Evolutionary conservation across 495 filamentous ascomycete genomes (phyloP).

Genomic region (Podospora comata): DNA sequence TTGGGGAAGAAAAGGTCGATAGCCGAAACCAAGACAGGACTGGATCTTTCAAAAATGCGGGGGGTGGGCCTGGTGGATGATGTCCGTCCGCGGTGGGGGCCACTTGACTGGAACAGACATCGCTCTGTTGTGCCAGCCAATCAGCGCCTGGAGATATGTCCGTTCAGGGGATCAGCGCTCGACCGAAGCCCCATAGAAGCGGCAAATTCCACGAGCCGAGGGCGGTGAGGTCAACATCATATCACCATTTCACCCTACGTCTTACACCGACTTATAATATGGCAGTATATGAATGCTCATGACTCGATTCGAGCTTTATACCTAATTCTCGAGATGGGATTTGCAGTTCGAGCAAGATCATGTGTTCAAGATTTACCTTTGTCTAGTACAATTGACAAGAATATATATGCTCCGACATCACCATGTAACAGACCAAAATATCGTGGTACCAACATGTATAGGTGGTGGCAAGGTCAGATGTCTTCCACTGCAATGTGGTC

Average conservation of each 20-base stretch:
- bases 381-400: too few relatives aligned
- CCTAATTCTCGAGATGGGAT: not conserved
- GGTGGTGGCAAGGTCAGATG: too few relatives aligned
- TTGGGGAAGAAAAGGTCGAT: constrained; percentile 4
- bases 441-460: too few relatives aligned
- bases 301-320: not conserved
- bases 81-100: not conserved
- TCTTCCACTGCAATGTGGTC: too few relatives aligned
- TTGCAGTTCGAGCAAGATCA: not conserved
- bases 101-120: constrained; percentile 6
- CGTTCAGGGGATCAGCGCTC: not conserved
- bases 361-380: not conserved
- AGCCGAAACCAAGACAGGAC: constrained; percentile 6
- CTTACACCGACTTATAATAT: too few relatives aligned
- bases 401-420: too few relatives aligned
- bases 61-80: not conserved
- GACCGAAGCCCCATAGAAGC: not conserved
- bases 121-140: not conserved
- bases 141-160: not conserved
- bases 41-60: constrained; percentile 8
- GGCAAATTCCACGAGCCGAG: constrained; percentile 5
- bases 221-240: not conserved
- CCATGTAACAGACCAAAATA: too few relatives aligned
- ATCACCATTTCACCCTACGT: not conserved
- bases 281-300: not conserved